Base-by-base conservation (phyloP, 495 filamentous ascomycete species). In the Neurospora intermedia region DNA sequence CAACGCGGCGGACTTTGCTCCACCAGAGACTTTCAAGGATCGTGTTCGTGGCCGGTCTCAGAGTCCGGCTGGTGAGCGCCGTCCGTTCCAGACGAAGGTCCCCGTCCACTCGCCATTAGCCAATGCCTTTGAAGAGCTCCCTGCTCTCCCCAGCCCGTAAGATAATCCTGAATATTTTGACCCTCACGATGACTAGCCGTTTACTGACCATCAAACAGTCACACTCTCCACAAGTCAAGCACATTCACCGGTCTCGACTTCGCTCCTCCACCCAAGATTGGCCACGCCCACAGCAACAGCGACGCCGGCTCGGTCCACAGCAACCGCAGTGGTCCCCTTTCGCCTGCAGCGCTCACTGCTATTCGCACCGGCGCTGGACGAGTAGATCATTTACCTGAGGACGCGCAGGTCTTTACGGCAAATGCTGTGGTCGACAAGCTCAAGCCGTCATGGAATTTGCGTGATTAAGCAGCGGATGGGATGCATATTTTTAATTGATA, bases 211-310 rank as follows among this genome's bases (percentile, higher is more conserved):
- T 70, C 62, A 11, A 69, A 16, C 74, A 96, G 93, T 23, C 92
- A 98, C 82, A 81, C 90, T 69, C 88, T 99, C 70, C 91, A 93
- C 76, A 97, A 96, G 80, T 97, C 94, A 4, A 88, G 91, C 75
- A 93, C 94, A 6, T 99, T 93, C 80, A 97, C 94, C 3, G 91
- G 84, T 13, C 88, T 99, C 40, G 96, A 98, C 83, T 99, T 99
- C 81, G 94, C 94, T n/a, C 94, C 95, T 38, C 95, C 94, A 48
- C 89, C 91, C 70, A 91, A 92, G 71, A 95, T 97, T 82, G 91
- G 23, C 48, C 48, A 91, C 75, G 82, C 82, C 69, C 93, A 94
- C 70, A 83, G 82, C 71, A 83, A 84, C 76, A 97, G 94, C 77
- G 96, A 98, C 75, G 87, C 93, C 0, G 96, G 95, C 73, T 96